Percentiles rank a stretch among this genome's conserved stretches.
Evolutionary conservation across 352 stramenopile genomes (phyloP).

Genomic region (Pythium insidiosum): DNA sequence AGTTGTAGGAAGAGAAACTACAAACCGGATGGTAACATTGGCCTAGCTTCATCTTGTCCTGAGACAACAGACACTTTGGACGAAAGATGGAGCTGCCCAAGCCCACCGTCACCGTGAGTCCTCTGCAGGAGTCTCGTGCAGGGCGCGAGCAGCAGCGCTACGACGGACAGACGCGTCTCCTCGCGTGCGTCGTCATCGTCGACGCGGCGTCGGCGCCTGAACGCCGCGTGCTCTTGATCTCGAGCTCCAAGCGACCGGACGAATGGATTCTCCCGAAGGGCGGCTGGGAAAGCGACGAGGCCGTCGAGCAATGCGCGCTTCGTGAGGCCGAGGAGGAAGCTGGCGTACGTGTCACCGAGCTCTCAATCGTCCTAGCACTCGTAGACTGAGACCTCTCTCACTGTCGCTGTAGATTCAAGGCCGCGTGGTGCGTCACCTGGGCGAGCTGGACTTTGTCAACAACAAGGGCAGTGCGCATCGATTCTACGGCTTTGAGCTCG

Average conservation of each 20-base stretch:
- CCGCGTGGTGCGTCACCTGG: conserved; percentile 33
- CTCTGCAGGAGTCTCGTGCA: conserved; percentile 36
- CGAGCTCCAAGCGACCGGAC: conserved; percentile 74
- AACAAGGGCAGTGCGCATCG: conserved; percentile 36
- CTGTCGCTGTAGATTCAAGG: too few relatives aligned
- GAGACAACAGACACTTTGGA: too few relatives aligned
- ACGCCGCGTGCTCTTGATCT: conserved; percentile 75
- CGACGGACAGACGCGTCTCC: conserved; percentile 39
- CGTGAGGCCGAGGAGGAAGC: conserved; percentile 93
- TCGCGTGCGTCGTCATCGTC: conserved; percentile 45
- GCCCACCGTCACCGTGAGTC: conserved; percentile 1
- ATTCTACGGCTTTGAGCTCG: conserved; percentile 39
- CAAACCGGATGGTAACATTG: too few relatives aligned
- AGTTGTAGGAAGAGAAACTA: too few relatives aligned
- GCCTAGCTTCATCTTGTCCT: too few relatives aligned
- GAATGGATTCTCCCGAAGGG: conserved; percentile 97
- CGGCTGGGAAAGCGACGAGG: conserved; percentile 94
- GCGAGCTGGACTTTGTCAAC: conserved; percentile 36
- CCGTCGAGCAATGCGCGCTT: conserved; percentile 81
- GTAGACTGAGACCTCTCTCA: too few relatives aligned
- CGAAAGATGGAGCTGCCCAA: not conserved
- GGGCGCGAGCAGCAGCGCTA: conserved; percentile 65
- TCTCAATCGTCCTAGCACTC: too few relatives aligned
- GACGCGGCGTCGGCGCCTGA: not conserved
- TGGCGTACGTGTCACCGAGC: conserved; percentile 51